phyloP scores from a whole-genome alignment of 2,329 filamentous ascomycete genomes.

The Fusarium brachygibbosum region DNA sequence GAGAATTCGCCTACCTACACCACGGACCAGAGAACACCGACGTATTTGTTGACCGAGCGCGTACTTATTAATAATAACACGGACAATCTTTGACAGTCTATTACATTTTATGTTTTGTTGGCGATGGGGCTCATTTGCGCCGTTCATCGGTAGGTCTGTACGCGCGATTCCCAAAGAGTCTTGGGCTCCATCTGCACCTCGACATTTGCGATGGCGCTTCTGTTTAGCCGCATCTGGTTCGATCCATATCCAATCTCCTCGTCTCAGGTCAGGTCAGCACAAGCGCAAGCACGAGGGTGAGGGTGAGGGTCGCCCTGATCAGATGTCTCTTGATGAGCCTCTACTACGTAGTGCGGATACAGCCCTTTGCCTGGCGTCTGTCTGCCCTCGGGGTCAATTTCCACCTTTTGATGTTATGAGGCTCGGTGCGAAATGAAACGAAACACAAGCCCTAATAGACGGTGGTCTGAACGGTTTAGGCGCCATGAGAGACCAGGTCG shows the following conservation, averaged over 20 bases:
- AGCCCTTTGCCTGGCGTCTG: background rate
- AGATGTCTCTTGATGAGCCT: constrained; percentile 28
- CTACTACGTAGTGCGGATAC: constrained; percentile 2
- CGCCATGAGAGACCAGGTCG: constrained; percentile 16
- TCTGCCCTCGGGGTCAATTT: constrained; percentile 7
- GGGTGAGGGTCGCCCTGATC: constrained; percentile 36
- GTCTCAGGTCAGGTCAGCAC: constrained; percentile 43
- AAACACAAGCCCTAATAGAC: constrained; percentile 17
- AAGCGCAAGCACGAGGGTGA: constrained; percentile 37
- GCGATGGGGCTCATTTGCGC: constrained; percentile 27
- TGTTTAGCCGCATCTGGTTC: constrained; percentile 46
- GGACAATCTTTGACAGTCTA: constrained; percentile 20
- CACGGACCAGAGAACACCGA: constrained; percentile 2
- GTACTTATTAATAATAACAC: constrained; percentile 20
- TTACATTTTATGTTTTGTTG: constrained; percentile 19
- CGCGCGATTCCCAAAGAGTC: constrained; percentile 37
- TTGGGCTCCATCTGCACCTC: constrained; percentile 40
- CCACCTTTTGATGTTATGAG: constrained; percentile 19
- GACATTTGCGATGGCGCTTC: constrained; percentile 42
- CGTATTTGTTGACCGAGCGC: constrained; percentile 14
- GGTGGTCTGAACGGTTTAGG: constrained; percentile 8
- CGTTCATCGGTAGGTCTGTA: constrained; percentile 12
- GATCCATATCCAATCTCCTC: constrained; percentile 46
- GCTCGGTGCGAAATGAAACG: constrained; percentile 30
- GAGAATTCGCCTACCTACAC: constrained; percentile 18